phyloP scores from a whole-genome alignment of 2,329 filamentous ascomycete genomes.

The Byssothecium circinans region DNA sequence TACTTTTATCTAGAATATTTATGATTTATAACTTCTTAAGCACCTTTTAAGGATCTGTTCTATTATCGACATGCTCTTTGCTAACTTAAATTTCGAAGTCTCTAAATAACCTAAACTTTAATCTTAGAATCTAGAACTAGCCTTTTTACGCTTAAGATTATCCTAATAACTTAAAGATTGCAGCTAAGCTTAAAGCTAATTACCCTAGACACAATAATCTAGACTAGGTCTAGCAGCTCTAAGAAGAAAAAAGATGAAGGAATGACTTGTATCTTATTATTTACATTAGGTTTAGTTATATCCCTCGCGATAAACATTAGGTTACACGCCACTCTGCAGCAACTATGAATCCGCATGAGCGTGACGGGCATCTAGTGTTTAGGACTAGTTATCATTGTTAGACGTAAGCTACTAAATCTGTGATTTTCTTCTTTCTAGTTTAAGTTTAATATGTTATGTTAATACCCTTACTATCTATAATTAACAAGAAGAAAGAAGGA shows the following conservation, averaged over 20 bases:
- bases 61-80: too few relatives aligned
- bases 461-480: conserved; percentile 5
- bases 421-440: conserved; percentile 7
- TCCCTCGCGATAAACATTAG: conserved; percentile 6
- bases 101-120: too few relatives aligned
- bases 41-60: too few relatives aligned
- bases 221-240: too few relatives aligned
- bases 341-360: conserved; percentile 4
- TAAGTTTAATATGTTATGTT: conserved; percentile 5
- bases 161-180: too few relatives aligned
- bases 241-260: neutral
- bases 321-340: conserved; percentile 8
- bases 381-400: conserved; percentile 4
- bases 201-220: too few relatives aligned
- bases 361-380: conserved; percentile 6
- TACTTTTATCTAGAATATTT: too few relatives aligned
- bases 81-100: too few relatives aligned
- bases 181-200: too few relatives aligned
- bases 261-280: conserved; percentile 1
- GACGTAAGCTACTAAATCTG: conserved; percentile 5
- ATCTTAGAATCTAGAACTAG: too few relatives aligned
- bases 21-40: too few relatives aligned
- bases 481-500: conserved; percentile 4
- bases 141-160: too few relatives aligned
- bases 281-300: conserved; percentile 4